Base-by-base conservation (phyloP, 2,329 filamentous ascomycete species). In the Aspergillus cejpii region DNA sequence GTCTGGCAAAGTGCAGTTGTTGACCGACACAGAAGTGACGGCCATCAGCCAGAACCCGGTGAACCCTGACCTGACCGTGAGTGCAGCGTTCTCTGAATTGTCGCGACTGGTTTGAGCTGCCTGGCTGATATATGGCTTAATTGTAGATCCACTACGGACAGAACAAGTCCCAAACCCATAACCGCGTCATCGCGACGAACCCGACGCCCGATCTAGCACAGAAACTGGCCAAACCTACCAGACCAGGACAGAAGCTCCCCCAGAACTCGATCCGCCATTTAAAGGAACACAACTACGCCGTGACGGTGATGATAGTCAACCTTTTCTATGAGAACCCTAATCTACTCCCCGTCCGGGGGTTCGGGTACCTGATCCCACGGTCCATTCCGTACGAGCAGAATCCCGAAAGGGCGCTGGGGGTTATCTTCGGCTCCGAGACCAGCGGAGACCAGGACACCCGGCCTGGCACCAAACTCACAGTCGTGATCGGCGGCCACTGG, bases 401-500 rank as follows among this genome's bases (percentile, higher is more conserved):
- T 62, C 85, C 87, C 1, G 87, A 94, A 64, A 78, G 81, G 49
- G 86, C 84, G 0, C 80, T 98, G 5, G 92, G 92, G 50, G 90
- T 97, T 41, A 85, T 97, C 48, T 97, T 97, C 66, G 89, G 95
- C 66, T 87, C 83, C 2, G 81, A 87, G 51, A 77, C 78, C 14
- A 69, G 73, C n/a, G 59, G 66, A 39, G 77, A 75, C 14, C 74
- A 78, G 55, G 79, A 84, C 60, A 73, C 68, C 3, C 73, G 65
- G 1, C 60, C 64, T 0, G 88, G 87, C 19, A 94, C 88, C 11
- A 95, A 94, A 65, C 68, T 97, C 42, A 95, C 91, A 12, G 86
- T 97, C 56, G 94, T 98, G 81, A 73, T 98, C 45, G 92, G 92
- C 47, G 92, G 92, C 1, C 89, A 96, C 68, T 88, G 87, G 78